Evolutionary conservation across 2,329 filamentous ascomycete species (phyloP).

Genomic region (Pestalotiopsis sp.): DNA sequence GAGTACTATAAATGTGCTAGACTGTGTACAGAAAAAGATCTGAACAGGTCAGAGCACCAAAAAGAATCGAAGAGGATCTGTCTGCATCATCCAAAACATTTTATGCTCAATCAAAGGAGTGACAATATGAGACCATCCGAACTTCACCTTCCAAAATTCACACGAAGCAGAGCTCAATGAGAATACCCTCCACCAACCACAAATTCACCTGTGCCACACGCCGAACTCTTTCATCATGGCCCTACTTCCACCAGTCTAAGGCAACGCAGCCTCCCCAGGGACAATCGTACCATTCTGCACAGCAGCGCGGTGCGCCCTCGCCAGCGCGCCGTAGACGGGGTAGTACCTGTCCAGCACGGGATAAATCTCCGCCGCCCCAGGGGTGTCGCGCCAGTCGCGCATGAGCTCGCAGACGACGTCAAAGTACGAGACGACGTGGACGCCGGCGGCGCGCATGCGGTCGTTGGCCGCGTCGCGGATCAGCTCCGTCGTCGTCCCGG

Average conservation of each 20-base stretch:
- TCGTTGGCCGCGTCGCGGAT: conserved; percentile 67
- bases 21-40: not conserved
- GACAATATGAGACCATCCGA: not conserved
- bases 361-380: conserved; percentile 58
- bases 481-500: conserved; percentile 64
- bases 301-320: conserved; percentile 62
- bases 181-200: not conserved
- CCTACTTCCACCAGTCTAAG: not conserved
- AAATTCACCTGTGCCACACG: not conserved
- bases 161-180: no score
- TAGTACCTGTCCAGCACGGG: conserved; percentile 67
- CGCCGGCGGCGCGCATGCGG: conserved; percentile 68
- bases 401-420: conserved; percentile 69
- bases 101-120: not conserved
- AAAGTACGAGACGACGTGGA: conserved; percentile 65
- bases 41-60: not conserved
- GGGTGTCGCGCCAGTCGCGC: conserved; percentile 66
- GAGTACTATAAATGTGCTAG: not conserved
- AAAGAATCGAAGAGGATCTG: not conserved
- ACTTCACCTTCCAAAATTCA: no score
- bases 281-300: conserved; percentile 59
- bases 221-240: no score
- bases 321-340: conserved; percentile 66
- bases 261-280: conserved; percentile 50
- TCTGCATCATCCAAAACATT: not conserved